Conservation (phyloP, 2,329 filamentous ascomycete species). For the Colletotrichum sp. region DNA sequence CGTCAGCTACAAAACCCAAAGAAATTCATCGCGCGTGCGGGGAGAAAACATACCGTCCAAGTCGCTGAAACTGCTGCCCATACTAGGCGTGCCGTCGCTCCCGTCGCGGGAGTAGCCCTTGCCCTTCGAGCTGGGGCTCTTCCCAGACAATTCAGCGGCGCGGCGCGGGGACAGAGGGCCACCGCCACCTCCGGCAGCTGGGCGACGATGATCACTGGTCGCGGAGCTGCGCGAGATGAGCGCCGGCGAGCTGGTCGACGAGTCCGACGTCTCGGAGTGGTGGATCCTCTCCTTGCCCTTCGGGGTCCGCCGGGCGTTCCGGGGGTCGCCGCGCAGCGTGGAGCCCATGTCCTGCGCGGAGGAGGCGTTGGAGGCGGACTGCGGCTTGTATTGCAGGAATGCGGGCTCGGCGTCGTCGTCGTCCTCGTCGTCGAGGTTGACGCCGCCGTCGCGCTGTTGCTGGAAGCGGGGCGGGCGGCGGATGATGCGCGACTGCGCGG, state of each 20-base stretch:
- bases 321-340: constrained; percentile 53
- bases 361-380: constrained; percentile 30
- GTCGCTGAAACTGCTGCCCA: constrained; percentile 88
- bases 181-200: constrained; percentile 17
- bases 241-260: constrained; percentile 60
- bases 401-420: constrained; percentile 65
- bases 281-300: constrained; percentile 40
- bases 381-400: constrained; percentile 53
- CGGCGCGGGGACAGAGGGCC: constrained; percentile 64
- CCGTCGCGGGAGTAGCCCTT: constrained; percentile 62
- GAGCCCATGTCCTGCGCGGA: constrained; percentile 54
- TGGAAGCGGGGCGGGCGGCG: constrained; percentile 61
- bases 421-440: constrained; percentile 34
- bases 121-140: constrained; percentile 56
- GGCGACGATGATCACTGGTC: constrained; percentile 29
- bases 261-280: constrained; percentile 65
- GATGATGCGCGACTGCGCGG: constrained; percentile 64
- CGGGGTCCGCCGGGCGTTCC: constrained; percentile 33
- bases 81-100: constrained; percentile 77
- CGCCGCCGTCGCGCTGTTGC: constrained; percentile 26
- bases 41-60: constrained; percentile 65
- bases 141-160: constrained; percentile 60
- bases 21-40: not conserved
- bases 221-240: constrained; percentile 35
- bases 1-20: not conserved